These are phyloP conservation scores for Cyclanthera cordifolia DNA, from an alignment of 306 rosid species.

Conservation along the genomic window DNA sequence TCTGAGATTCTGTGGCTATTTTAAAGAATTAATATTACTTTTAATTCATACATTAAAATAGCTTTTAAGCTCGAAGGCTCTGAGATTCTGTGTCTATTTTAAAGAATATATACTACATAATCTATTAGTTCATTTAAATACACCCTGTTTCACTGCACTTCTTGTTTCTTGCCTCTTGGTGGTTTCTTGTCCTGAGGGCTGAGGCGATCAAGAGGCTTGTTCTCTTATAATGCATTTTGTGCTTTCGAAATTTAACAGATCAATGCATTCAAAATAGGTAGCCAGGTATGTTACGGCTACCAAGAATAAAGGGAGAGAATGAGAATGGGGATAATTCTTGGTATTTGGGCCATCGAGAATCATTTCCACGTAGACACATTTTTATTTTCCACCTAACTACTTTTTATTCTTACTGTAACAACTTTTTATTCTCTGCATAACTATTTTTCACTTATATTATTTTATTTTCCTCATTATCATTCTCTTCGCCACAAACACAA, in stretches of 20 bases:
- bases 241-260: background rate
- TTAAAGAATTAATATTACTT: background rate
- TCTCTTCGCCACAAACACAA: no score
- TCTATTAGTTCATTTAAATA: background rate
- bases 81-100: background rate
- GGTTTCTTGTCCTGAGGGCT: background rate
- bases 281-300: no score
- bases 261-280: background rate
- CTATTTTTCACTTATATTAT: no score
- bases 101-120: background rate
- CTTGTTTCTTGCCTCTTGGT: background rate
- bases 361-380: no score
- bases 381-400: no score
- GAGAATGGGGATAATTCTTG: no score
- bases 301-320: no score
- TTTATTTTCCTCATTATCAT: no score
- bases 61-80: background rate
- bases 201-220: background rate
- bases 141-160: background rate
- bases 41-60: no score
- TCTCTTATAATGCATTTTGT: background rate
- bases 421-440: no score
- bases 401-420: no score
- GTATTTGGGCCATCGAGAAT: no score
- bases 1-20: background rate